Percentiles rank a stretch among this genome's conserved stretches.
Conservation (phyloP, 2,329 filamentous ascomycete genomes). For the Rhytidhysteron rufulum region DNA sequence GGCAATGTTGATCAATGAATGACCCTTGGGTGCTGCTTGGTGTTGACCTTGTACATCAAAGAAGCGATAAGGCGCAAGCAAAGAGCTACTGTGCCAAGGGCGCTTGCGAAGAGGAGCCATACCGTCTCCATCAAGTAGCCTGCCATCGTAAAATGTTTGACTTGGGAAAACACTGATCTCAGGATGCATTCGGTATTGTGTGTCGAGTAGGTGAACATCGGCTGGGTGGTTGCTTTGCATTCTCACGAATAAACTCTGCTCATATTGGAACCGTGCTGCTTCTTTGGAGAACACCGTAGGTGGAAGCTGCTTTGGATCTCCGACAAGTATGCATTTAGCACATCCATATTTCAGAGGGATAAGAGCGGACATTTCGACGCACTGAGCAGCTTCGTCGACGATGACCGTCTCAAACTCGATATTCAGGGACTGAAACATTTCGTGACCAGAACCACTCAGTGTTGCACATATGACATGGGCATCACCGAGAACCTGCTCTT, state of each 20-base stretch:
- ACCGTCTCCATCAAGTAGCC: constrained; percentile 75
- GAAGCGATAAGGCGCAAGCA: constrained; percentile 92
- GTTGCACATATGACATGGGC: constrained; percentile 94
- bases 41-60: constrained; percentile 93
- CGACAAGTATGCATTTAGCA: constrained; percentile 93
- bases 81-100: constrained; percentile 78
- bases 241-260: constrained; percentile 95
- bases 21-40: constrained; percentile 72
- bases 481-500: constrained; percentile 85
- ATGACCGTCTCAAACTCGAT: constrained; percentile 98
- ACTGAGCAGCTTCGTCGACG: constrained; percentile 97
- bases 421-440: constrained; percentile 91
- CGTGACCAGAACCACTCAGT: constrained; percentile 90
- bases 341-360: constrained; percentile 98
- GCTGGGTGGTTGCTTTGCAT: constrained; percentile 92
- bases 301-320: constrained; percentile 94
- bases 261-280: constrained; percentile 88
- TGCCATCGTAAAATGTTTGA: constrained; percentile 84
- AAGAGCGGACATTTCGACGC: constrained; percentile 91
- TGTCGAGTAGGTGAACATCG: constrained; percentile 91
- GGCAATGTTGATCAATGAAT: constrained; percentile 83
- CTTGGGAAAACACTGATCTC: constrained; percentile 92
- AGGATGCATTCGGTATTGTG: constrained; percentile 98
- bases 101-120: constrained; percentile 74
- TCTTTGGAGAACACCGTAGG: constrained; percentile 94